Evolutionary conservation across 352 stramenopile species (phyloP), one percentile per base, ranked within the genome.

Genomic region (Pythium periplocum): DNA sequence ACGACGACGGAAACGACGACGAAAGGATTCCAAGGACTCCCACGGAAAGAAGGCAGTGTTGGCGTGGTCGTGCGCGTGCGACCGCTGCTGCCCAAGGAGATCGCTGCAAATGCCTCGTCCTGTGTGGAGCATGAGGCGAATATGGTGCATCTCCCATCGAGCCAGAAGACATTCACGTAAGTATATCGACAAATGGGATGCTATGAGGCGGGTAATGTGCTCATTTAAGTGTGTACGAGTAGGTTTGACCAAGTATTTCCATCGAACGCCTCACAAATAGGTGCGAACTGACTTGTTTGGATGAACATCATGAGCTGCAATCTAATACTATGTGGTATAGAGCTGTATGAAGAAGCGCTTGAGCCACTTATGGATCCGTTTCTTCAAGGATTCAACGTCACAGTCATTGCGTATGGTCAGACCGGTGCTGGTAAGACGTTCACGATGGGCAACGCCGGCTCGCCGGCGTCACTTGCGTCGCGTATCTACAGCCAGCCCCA

Each of bases 371-470:
- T 95, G 66, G 66, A 82, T 31, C 85, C 82, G 7, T 95, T 95
- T 53, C 53, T 95, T 6, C 83, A 93, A 68, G 85, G 85, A n/a
- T 95, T 93, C 62, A 95, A 95, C 48, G 84, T 91, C 35, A 95
- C 85, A 1, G 79, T 95, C 9, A 86, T 95, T 12, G 85, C 82
- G 3, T 95, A 95, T 43, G 85, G 85, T 9, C 85, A 95, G 47
- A 95, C 85, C 5, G 85, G 83, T 0, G 90, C 83, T 0, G 85
- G 85, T 36, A 95, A 95, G 57, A 93, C 85, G 6, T 83, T 86
- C 53, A 93, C 85, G 0, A 92, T 95, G 76, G 85, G 83, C 1
- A 95, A 91, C 53, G 69, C 66, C 6, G 71, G 66, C 0, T 80
- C 80, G 3, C 57, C 51, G 4, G 59, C 58, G 1, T 58, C 61